A percentile compares a stretch with the other conserved stretches of the same genome.
These are phyloP conservation scores for Metarhizium humberi DNA, from an alignment of 2,329 filamentous ascomycete species.

Conservation along the genomic window DNA sequence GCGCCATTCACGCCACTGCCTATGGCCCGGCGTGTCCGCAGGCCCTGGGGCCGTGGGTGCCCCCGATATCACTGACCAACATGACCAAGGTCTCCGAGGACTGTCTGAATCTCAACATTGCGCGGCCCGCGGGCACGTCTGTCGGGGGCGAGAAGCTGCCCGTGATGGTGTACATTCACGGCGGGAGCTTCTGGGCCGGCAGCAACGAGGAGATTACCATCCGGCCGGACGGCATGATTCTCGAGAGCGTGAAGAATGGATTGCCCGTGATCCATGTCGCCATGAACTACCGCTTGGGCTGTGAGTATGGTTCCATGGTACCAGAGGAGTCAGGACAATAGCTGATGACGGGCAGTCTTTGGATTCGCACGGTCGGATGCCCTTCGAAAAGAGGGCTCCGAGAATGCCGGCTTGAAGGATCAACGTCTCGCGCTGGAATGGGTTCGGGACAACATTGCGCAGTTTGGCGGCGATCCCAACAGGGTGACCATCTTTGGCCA, in stretches of 20 bases:
- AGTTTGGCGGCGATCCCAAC: conserved; percentile 39
- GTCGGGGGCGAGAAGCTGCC: conserved; percentile 16
- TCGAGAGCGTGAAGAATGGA: conserved; percentile 34
- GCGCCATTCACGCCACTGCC: conserved; percentile 26
- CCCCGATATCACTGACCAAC: conserved; percentile 23
- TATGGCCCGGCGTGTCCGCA: conserved; percentile 37
- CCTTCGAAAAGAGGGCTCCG: conserved; percentile 11
- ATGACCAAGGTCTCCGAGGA: conserved; percentile 28
- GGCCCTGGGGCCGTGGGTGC: conserved; percentile 17
- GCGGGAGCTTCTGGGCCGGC: conserved; percentile 23
- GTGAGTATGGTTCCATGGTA: conserved; percentile 3
- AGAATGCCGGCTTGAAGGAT: conserved; percentile 43
- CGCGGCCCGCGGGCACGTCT: conserved; percentile 16
- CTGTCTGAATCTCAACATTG: conserved; percentile 26
- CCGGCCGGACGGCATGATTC: conserved; percentile 34
- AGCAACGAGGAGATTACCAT: conserved; percentile 22
- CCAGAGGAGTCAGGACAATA: neutral
- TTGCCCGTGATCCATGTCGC: conserved; percentile 23
- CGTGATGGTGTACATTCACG: conserved; percentile 27
- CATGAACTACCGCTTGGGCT: conserved; percentile 23
- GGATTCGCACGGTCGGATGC: conserved; percentile 16
- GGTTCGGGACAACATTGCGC: conserved; percentile 33
- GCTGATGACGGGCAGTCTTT: conserved; percentile 12
- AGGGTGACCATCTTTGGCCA: conserved; percentile 27
- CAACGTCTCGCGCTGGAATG: conserved; percentile 36